Evolutionary conservation across 306 rosid genomes (phyloP).

Genomic region (Vigna hirtella): DNA sequence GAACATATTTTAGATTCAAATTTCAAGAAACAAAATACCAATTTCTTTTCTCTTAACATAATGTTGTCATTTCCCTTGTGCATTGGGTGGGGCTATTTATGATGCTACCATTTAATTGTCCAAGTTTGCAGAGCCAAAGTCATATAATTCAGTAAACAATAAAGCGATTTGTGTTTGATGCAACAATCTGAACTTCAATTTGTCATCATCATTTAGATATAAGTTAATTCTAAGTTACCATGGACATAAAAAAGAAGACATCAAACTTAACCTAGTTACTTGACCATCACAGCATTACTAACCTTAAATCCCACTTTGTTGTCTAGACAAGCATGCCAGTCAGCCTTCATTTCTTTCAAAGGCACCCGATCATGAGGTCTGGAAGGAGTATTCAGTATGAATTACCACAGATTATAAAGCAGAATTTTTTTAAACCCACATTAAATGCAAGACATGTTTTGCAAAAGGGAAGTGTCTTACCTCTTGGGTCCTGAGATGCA

Average conservation of each 20-base stretch:
- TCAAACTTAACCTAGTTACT: neutral
- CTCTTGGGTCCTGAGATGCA: constrained; percentile 98
- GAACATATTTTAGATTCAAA: constrained; percentile 5
- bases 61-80: neutral
- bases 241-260: constrained; percentile 18
- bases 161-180: constrained; percentile 5
- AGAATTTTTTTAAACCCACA: constrained; percentile 8
- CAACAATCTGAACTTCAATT: constrained; percentile 3
- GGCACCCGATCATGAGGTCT: constrained; percentile 96
- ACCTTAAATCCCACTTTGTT: constrained; percentile 97
- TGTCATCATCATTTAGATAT: constrained; percentile 24
- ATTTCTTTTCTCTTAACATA: neutral
- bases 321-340: constrained; percentile 94
- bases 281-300: constrained; percentile 34
- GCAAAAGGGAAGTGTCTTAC: constrained; percentile 44
- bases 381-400: constrained; percentile 27
- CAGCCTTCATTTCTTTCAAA: constrained; percentile 88
- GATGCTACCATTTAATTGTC: neutral
- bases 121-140: constrained; percentile 23
- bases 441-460: constrained; percentile 1
- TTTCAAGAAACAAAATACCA: neutral
- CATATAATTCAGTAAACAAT: constrained; percentile 10
- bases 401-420: constrained; percentile 5
- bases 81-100: neutral
- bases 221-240: neutral